phyloP scores from a whole-genome alignment of 2,329 filamentous ascomycete species.

The Colletotrichum salicis region DNA sequence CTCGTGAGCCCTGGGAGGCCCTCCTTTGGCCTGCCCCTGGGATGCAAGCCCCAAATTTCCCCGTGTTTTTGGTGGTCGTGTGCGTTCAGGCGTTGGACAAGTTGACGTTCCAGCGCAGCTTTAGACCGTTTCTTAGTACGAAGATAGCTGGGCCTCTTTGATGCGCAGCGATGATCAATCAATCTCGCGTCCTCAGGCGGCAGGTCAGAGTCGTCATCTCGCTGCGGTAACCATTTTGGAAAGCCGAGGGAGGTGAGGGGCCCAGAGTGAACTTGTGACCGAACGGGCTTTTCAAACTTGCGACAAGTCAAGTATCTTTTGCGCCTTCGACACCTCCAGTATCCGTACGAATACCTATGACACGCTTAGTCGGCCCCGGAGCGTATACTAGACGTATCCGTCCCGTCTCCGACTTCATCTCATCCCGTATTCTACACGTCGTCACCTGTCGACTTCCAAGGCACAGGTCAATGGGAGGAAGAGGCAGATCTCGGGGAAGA shows the following conservation, averaged over 20 bases:
- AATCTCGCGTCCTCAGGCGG: slow-evolving; percentile 24
- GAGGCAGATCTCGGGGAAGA: slow-evolving; percentile 8
- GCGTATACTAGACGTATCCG: not conserved
- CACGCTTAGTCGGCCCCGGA: slow-evolving; percentile 14
- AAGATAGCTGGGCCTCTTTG: slow-evolving; percentile 5
- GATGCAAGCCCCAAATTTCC: slow-evolving; percentile 23
- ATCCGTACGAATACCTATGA: not conserved
- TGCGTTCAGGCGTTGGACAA: not conserved
- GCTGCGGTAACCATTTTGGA: not conserved
- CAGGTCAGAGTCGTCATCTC: slow-evolving; percentile 31
- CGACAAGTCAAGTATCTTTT: not conserved
- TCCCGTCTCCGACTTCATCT: slow-evolving; percentile 1
- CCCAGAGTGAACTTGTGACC: not conserved
- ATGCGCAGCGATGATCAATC: slow-evolving; percentile 21
- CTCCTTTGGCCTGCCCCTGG: not conserved
- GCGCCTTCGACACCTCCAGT: not conserved
- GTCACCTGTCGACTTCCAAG: slow-evolving; percentile 13
- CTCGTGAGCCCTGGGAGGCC: slow-evolving; percentile 10
- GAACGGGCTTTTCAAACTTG: not conserved
- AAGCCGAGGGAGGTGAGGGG: not conserved
- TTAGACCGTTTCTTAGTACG: not conserved
- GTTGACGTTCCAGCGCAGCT: slow-evolving; percentile 10
- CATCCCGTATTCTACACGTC: not conserved
- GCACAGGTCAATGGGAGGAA: not conserved
- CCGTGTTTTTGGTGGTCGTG: slow-evolving; percentile 20